Percentiles rank a stretch among this genome's conserved stretches.
phyloP scores from a whole-genome alignment of 202 grass and related monocot genomes.

The Dendrocalamus latiflorus region DNA sequence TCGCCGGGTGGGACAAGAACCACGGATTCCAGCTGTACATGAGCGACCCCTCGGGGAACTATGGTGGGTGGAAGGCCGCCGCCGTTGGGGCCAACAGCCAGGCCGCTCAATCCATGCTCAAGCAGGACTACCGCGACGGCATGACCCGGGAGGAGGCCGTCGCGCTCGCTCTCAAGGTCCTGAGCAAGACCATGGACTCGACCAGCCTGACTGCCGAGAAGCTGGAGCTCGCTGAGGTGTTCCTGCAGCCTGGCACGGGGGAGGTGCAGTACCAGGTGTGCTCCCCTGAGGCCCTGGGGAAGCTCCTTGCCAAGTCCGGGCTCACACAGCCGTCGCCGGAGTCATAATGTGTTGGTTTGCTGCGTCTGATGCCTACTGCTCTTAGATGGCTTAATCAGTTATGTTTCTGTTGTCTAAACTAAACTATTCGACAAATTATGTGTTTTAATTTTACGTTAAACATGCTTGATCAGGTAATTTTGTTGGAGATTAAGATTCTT shows the following conservation, averaged over 20 bases:
- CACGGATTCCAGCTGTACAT: constrained; percentile 95
- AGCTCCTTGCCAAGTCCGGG: constrained; percentile 65
- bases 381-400: constrained; percentile 38
- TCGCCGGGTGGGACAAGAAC: constrained; percentile 90
- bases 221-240: constrained; percentile 86
- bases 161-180: constrained; percentile 79
- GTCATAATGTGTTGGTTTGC: too few species aligned
- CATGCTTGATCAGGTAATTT: constrained; percentile 25
- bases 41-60: constrained; percentile 91
- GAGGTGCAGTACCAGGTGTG: constrained; percentile 92
- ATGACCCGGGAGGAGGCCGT: constrained; percentile 85
- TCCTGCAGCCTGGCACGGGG: constrained; percentile 48
- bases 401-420: constrained; percentile 33
- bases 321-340: constrained; percentile 62
- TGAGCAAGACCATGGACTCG: constrained; percentile 98
- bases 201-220: constrained; percentile 90
- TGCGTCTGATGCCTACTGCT: constrained; percentile 12
- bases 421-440: constrained; percentile 33
- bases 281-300: constrained; percentile 55
- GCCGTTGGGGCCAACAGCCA: constrained; percentile 93
- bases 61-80: constrained; percentile 85
- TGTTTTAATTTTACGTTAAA: constrained; percentile 27
- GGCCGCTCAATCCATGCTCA: constrained; percentile 95
- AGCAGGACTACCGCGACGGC: constrained; percentile 94
- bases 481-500: background rate